These are phyloP conservation scores for Mortierella hygrophila DNA, from an alignment of 192 early-diverging fungal genomes.

Conservation along the genomic window DNA sequence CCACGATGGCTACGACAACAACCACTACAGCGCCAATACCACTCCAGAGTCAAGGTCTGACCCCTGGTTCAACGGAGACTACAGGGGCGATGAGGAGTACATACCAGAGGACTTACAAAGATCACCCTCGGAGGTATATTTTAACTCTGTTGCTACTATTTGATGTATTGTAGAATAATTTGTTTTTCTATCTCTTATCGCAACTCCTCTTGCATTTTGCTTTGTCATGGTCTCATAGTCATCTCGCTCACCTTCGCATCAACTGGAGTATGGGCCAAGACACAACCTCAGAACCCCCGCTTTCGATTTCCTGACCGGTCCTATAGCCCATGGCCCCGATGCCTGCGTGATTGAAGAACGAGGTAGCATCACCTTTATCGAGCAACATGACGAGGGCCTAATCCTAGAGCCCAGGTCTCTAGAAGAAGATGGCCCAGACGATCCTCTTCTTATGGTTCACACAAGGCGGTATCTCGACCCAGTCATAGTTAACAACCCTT, in stretches of 20 bases:
- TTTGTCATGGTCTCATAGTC: not conserved
- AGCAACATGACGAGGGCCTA: conserved; percentile 1
- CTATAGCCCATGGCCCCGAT: not conserved
- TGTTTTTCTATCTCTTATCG: not conserved
- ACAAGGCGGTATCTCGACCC: conserved; percentile 15
- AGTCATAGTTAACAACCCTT: not conserved
- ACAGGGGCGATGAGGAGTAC: not conserved
- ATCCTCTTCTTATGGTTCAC: conserved; percentile 9
- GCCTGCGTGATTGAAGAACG: conserved; percentile 1
- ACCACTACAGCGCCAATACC: not conserved
- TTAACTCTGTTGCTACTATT: not conserved
- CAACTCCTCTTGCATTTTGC: not conserved
- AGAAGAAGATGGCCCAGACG: not conserved
- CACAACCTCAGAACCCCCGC: not conserved
- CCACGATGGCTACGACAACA: not conserved
- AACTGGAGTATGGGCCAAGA: not conserved
- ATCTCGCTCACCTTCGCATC: not conserved
- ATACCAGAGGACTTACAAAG: not conserved
- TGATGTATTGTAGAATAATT: not conserved
- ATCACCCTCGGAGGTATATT: not conserved
- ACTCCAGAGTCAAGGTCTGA: not conserved
- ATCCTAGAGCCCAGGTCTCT: not conserved
- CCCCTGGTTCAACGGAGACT: not conserved
- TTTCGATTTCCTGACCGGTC: not conserved
- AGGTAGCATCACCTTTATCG: not conserved